Evolutionary conservation across 106 monocot species (phyloP), one percentile per base, ranked within the genome.

Genomic region (Dendrobium catenatum): DNA sequence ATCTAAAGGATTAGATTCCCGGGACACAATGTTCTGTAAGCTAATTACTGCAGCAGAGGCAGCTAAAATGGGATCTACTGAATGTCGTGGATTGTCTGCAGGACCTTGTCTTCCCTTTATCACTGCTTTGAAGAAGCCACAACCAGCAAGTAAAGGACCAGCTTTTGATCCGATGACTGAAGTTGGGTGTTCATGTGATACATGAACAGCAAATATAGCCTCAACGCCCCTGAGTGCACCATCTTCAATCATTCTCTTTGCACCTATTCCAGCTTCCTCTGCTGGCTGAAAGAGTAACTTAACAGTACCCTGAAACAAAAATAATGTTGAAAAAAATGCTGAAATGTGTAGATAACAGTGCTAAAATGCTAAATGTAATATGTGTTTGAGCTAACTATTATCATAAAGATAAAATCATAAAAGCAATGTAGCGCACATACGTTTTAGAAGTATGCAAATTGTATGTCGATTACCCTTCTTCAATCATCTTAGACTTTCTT

Each of bases 251-350:
- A 93, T 96, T 67, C 87, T 77, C 83, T 91, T 91, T 16, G 96
- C 93, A n/a, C 96, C 96, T 4, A 82, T 80, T 54, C 90, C 91
- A 19, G 90, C 79, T 82, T 96, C 96, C 83, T 96, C 96, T 5
- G 96, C 96, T 37, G 96, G 96, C 76, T 96, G 96, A 77, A 96
- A 96, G 31, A 96, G 78, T 9, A 96, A 84, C 81, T 87, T 90
- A 44, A 96, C 96, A 55, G 96, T 96, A 33, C 96, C 96, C 96
- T 96, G 77, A 22, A 55, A 68, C 48, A 68, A 72, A 20, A 9
- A 44, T 22, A 2, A 74, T 44, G 74, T 44, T 1, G 61, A 37
- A 15, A 68, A 72, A 0, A 80, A 73, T 2, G 51, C 22, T 42
- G 6, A 81, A 37, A 72, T 26, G 19, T 41, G 41, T 24, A 55